Evolutionary conservation across 2,329 filamentous ascomycete species (phyloP).

Genomic region (Monosporascus sp.): DNA sequence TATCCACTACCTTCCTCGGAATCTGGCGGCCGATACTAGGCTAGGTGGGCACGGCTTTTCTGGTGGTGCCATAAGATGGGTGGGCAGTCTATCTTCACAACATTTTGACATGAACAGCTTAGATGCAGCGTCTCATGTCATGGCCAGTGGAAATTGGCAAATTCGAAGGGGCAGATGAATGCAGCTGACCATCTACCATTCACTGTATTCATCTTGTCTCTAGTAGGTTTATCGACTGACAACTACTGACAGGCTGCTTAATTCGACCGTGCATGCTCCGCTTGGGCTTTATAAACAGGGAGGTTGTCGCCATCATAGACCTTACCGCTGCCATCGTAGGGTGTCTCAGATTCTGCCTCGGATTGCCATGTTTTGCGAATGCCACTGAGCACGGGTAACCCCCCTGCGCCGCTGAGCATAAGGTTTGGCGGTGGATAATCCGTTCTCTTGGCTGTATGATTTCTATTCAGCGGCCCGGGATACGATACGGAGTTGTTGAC

Average conservation of each 20-base stretch:
- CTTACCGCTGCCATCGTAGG: constrained; percentile 41
- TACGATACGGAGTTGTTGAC: constrained; percentile 39
- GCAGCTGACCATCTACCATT: too few relatives aligned
- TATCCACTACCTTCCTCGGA: too few relatives aligned
- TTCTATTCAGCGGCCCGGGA: constrained; percentile 32
- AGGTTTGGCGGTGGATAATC: constrained; percentile 37
- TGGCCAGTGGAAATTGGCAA: too few relatives aligned
- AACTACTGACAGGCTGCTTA: not conserved
- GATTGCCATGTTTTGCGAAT: constrained; percentile 29
- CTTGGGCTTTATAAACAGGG: constrained; percentile 34
- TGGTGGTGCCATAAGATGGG: too few relatives aligned
- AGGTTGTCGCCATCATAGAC: constrained; percentile 36
- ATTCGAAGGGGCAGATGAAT: too few relatives aligned
- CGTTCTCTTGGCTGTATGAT: constrained; percentile 24
- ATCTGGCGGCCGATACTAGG: too few relatives aligned
- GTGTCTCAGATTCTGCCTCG: constrained; percentile 26
- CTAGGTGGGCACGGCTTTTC: too few relatives aligned
- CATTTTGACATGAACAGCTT: too few relatives aligned
- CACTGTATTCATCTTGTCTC: too few relatives aligned
- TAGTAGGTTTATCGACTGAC: not conserved
- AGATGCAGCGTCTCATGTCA: too few relatives aligned
- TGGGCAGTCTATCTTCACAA: too few relatives aligned
- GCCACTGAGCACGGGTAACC: constrained; percentile 30
- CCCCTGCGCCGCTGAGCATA: constrained; percentile 37
- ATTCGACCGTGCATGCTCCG: constrained; percentile 8